A percentile compares a stretch with the other conserved stretches of the same genome.
phyloP scores from a whole-genome alignment of 192 early-diverging fungal genomes.

The Dimargaris cristalligena region DNA sequence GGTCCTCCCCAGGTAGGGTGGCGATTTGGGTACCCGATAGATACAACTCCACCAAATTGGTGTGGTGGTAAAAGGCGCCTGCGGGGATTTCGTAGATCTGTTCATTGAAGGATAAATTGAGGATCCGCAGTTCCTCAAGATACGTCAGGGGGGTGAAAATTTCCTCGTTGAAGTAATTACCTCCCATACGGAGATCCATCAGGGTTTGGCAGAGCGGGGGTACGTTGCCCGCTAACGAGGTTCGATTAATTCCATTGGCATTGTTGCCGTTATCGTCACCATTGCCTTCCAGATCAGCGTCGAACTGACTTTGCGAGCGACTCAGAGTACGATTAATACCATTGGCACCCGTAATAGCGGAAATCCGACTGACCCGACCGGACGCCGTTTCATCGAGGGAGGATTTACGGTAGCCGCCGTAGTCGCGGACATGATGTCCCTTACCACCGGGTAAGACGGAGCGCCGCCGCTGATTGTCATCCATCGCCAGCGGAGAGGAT shows the following conservation, averaged over 20 bases:
- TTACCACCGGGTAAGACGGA: too few species aligned
- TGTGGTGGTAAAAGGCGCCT: slow-evolving; percentile 48
- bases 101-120: slow-evolving; percentile 71
- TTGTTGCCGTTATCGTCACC: too few species aligned
- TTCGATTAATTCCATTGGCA: slow-evolving; percentile 12
- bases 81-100: slow-evolving; percentile 65
- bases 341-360: not conserved
- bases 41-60: slow-evolving; percentile 57
- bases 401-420: not conserved
- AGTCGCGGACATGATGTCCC: too few species aligned
- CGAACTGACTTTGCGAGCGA: not conserved
- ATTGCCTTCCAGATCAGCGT: not conserved
- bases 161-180: slow-evolving; percentile 70
- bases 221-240: slow-evolving; percentile 13
- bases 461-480: too few species aligned
- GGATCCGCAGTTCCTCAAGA: slow-evolving; percentile 52
- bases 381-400: not conserved
- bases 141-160: slow-evolving; percentile 54
- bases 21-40: slow-evolving; percentile 71
- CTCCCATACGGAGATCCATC: slow-evolving; percentile 49
- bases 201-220: slow-evolving; percentile 41
- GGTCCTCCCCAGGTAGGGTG: slow-evolving; percentile 69
- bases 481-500: too few species aligned
- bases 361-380: too few species aligned
- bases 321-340: not conserved